A percentile compares a stretch with the other conserved stretches of the same genome.
Conservation (phyloP, 2,329 filamentous ascomycete genomes). For the Nemania sp. region DNA sequence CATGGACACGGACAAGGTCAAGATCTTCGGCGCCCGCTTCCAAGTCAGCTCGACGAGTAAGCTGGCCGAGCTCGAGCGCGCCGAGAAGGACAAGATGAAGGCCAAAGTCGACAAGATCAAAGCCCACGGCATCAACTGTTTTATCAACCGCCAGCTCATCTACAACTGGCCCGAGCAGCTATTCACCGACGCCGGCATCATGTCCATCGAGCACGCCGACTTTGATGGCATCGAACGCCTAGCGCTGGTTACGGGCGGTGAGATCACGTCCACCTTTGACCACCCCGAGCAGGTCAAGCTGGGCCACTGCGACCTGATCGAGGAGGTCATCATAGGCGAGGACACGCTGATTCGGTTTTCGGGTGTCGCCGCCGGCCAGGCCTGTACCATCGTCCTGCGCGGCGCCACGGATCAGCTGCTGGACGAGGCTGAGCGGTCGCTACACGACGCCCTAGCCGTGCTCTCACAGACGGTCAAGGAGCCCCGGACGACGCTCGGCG, state of each 20-base stretch:
- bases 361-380: conserved; percentile 90
- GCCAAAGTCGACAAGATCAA: conserved; percentile 99
- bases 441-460: conserved; percentile 96
- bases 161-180: conserved; percentile 99
- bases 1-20: conserved; percentile 99
- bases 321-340: conserved; percentile 98
- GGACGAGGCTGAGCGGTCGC: conserved; percentile 93
- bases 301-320: conserved; percentile 92
- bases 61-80: conserved; percentile 97
- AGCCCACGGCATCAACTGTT: conserved; percentile 98
- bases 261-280: conserved; percentile 98
- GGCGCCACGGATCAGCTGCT: conserved; percentile 97
- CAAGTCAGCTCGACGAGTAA: conserved; percentile 97
- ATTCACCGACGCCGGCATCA: conserved; percentile 96
- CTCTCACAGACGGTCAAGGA: conserved; percentile 96
- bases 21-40: conserved; percentile 97
- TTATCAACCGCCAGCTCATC: conserved; percentile 98
- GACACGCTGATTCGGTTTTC: conserved; percentile 98
- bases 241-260: conserved; percentile 93
- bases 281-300: conserved; percentile 98
- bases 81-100: conserved; percentile 99
- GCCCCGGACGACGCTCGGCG: conserved; percentile 92
- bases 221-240: conserved; percentile 98
- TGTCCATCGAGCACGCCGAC: conserved; percentile 98
- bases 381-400: conserved; percentile 95